Evolutionary conservation across 1,284 basidiomycete genomes (phyloP), one percentile per base, ranked within the genome.

Genomic region (Sanghuangporus baumii): DNA sequence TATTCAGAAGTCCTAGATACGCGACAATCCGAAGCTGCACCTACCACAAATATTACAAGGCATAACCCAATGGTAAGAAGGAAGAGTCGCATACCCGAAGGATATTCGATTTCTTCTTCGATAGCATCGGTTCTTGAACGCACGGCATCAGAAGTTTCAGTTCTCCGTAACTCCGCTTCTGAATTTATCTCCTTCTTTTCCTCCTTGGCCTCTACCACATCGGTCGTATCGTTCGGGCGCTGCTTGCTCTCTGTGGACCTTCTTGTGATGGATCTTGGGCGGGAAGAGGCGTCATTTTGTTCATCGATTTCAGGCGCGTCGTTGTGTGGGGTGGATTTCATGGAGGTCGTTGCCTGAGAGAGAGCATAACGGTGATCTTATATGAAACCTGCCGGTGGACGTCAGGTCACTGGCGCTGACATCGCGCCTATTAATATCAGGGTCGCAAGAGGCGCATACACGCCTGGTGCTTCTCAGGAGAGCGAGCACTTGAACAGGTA

Each of bases 21-120:
- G n/a, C 12, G 50, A 41, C 11, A 18, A 5, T n/a, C n/a, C 40
- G n/a, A n/a, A 52, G 46, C 7, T 9, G n/a, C 9, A 59, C 60
- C 56, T 36, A 65, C 64, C 50, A 65, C 60, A 55, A 65, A 65
- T 26, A 62, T 61, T 34, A 65, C 64, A 7, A 65, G 54, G 34
- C 59, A 61, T 16, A 65, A 40, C n/a, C 64, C 64, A 18, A 60
- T 43, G 7, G 64, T 65, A 26, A 65, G 61, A 18, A 65, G 50
- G 18, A 46, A 56, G 9, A 62, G 57, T 34, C 26, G 37, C 23
- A 50, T 14, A 14, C 46, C 46, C 36, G 64, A 57, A 5, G 61
- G 64, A 51, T 65, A 62, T 11, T 50, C 55, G 9, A 54, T 57
- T 36, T 55, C 52, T 34, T 61, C 38, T 16, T 55, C 50, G 16